Percentiles rank a stretch among this genome's conserved stretches.
Conservation (phyloP, 2,329 filamentous ascomycete genomes). For the Arthrobotrys iridis region DNA sequence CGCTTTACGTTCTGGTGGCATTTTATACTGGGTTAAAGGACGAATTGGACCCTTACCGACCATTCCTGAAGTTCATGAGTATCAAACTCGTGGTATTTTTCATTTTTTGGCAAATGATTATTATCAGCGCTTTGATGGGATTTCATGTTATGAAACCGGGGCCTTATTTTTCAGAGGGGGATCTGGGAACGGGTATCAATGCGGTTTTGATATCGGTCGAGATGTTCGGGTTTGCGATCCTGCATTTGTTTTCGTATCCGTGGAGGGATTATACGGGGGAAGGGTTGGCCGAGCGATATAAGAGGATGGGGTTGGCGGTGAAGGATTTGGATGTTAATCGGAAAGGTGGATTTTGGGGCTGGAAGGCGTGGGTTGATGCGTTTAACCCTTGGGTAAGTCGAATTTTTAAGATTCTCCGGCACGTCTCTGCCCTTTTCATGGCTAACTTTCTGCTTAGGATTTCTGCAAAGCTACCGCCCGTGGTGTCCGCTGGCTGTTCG, state of each 20-base stretch:
- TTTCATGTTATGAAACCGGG: slow-evolving; percentile 73
- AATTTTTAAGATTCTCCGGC: slow-evolving; percentile 61
- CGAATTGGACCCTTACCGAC: slow-evolving; percentile 74
- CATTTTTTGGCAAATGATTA: slow-evolving; percentile 81
- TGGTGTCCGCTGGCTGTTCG: slow-evolving; percentile 81
- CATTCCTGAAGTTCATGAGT: slow-evolving; percentile 81
- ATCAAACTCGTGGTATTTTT: slow-evolving; percentile 94
- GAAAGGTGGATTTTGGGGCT: slow-evolving; percentile 63
- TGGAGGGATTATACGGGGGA: slow-evolving; percentile 73
- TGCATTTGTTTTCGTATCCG: slow-evolving; percentile 85
- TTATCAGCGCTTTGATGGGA: slow-evolving; percentile 72
- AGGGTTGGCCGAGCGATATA: slow-evolving; percentile 65
- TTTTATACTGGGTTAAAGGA: slow-evolving; percentile 81
- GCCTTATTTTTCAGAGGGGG: slow-evolving; percentile 72
- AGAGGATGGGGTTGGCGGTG: slow-evolving; percentile 63
- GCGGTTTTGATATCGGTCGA: slow-evolving; percentile 81
- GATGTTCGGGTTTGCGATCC: slow-evolving; percentile 80
- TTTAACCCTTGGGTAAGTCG: slow-evolving; percentile 50
- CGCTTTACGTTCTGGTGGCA: slow-evolving; percentile 89
- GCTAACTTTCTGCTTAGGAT: slow-evolving; percentile 70
- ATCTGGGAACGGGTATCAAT: slow-evolving; percentile 83
- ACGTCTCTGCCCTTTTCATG: slow-evolving; percentile 74
- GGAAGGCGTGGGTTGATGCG: slow-evolving; percentile 49
- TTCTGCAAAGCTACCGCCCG: slow-evolving; percentile 81
- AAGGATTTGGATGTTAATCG: slow-evolving; percentile 60